These are phyloP conservation scores for Fomitopsis palustris DNA, from an alignment of 1,284 basidiomycete genomes.

Conservation along the genomic window DNA sequence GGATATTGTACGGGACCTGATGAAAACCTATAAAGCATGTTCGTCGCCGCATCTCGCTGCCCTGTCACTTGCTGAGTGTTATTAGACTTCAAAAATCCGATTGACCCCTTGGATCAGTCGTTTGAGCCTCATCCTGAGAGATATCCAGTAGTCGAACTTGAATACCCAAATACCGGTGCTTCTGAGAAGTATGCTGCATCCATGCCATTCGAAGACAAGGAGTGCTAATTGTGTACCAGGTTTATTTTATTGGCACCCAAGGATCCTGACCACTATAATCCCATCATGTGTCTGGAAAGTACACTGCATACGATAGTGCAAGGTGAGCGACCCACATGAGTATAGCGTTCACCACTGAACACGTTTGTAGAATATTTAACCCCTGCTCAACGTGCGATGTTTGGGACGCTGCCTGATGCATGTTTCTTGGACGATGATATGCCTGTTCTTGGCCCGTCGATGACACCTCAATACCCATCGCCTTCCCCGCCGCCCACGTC, in stretches of 20 bases:
- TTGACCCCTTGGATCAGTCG: slow-evolving; percentile 51
- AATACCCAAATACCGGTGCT: slow-evolving; percentile 67
- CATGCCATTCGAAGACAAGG: background rate
- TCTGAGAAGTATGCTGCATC: slow-evolving; percentile 49
- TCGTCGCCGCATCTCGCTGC: slow-evolving; percentile 24
- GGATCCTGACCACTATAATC: slow-evolving; percentile 78
- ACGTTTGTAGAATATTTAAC: slow-evolving; percentile 55
- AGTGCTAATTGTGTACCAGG: slow-evolving; percentile 31
- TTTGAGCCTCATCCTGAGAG: slow-evolving; percentile 58
- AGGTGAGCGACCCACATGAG: slow-evolving; percentile 37
- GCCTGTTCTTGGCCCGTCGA: background rate
- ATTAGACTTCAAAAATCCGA: slow-evolving; percentile 62
- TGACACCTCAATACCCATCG: slow-evolving; percentile 16
- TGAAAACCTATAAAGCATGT: slow-evolving; percentile 68
- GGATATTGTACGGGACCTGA: slow-evolving; percentile 50
- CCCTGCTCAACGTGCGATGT: slow-evolving; percentile 55
- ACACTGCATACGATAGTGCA: slow-evolving; percentile 66
- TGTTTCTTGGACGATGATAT: slow-evolving; percentile 36
- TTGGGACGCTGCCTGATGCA: slow-evolving; percentile 59
- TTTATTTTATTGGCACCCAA: slow-evolving; percentile 71
- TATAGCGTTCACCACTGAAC: slow-evolving; percentile 13
- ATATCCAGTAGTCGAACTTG: slow-evolving; percentile 60
- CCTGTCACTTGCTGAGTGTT: background rate
- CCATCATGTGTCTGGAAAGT: slow-evolving; percentile 68
- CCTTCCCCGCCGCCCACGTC: slow-evolving; percentile 25